A percentile compares a stretch with the other conserved stretches of the same genome.
phyloP scores from a whole-genome alignment of 768 basidiomycete species.

The Psilocybe sp. region DNA sequence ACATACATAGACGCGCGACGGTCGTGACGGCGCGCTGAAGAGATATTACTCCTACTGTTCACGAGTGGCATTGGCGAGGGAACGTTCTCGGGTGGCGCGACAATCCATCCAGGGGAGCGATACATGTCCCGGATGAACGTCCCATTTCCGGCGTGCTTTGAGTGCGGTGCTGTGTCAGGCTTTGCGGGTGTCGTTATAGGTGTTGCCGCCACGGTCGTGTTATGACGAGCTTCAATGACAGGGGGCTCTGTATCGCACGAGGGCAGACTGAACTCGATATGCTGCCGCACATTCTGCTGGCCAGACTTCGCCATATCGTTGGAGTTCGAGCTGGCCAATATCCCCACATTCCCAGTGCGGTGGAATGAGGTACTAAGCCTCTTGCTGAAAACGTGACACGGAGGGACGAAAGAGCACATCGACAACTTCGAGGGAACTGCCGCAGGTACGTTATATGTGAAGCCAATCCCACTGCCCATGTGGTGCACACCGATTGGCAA shows the following conservation, averaged over 20 bases:
- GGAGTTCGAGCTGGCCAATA: too few relatives aligned
- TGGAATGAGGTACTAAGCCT: too few relatives aligned
- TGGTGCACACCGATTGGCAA: conserved; percentile 45
- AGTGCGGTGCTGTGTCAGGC: neutral
- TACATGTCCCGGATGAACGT: conserved; percentile 26
- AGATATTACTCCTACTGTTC: conserved; percentile 1
- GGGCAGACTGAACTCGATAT: too few relatives aligned
- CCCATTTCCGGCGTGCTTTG: conserved; percentile 16
- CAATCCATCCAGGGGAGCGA: conserved; percentile 22
- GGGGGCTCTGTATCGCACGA: too few relatives aligned
- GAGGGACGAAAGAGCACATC: conserved; percentile 17
- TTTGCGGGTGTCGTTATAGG: neutral
- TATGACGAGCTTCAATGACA: too few relatives aligned
- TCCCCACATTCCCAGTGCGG: too few relatives aligned
- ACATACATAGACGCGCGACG: conserved; percentile 1
- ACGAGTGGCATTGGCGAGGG: conserved; percentile 24
- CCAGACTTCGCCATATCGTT: too few relatives aligned
- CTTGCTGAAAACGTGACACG: conserved; percentile 17
- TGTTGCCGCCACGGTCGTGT: too few relatives aligned
- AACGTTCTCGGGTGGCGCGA: conserved; percentile 22
- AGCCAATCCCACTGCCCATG: conserved; percentile 53
- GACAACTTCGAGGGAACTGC: conserved; percentile 19
- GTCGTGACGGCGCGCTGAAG: neutral
- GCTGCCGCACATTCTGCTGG: too few relatives aligned
- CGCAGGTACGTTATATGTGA: conserved; percentile 37